Percentiles rank a stretch among this genome's conserved stretches.
Conservation (phyloP, 495 filamentous ascomycete genomes). For the Penicillium waksmanii region DNA sequence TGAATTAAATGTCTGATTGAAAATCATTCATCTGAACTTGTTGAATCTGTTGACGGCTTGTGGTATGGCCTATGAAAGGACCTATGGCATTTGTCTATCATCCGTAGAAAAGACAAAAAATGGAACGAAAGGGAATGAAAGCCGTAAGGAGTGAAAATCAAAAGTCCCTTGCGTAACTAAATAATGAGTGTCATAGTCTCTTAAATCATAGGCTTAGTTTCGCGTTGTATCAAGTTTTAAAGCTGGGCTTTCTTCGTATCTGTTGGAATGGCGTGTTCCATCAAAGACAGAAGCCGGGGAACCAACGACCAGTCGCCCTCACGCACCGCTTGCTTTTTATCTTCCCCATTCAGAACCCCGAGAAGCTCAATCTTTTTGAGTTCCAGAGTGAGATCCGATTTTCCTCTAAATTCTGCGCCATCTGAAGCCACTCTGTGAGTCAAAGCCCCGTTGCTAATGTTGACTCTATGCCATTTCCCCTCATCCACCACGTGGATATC, state of each 20-base stretch:
- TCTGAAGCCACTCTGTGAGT: constrained; percentile 10
- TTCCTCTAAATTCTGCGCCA: not conserved
- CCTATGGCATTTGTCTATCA: too few species aligned
- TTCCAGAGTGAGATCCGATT: not conserved
- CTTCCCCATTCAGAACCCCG: not conserved
- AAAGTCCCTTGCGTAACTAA: too few species aligned
- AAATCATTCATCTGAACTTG: too few species aligned
- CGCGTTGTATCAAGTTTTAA: not conserved
- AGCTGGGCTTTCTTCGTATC: not conserved
- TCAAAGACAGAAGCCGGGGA: not conserved
- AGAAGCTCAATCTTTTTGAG: constrained; percentile 9
- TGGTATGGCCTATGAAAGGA: too few species aligned
- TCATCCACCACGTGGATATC: constrained; percentile 20
- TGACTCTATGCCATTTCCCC: constrained; percentile 18
- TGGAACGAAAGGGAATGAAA: too few species aligned
- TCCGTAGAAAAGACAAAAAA: too few species aligned
- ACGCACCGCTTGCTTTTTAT: not conserved
- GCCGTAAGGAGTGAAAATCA: too few species aligned
- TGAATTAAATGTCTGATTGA: too few species aligned
- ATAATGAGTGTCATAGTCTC: too few species aligned
- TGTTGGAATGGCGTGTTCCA: not conserved
- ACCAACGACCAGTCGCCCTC: not conserved
- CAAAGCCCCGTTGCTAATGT: constrained; percentile 22
- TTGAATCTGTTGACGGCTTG: too few species aligned
- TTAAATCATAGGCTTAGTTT: not conserved